Evolutionary conservation across 73 alveolate genomes (phyloP).

Genomic region (Paraurostyla sp.): DNA sequence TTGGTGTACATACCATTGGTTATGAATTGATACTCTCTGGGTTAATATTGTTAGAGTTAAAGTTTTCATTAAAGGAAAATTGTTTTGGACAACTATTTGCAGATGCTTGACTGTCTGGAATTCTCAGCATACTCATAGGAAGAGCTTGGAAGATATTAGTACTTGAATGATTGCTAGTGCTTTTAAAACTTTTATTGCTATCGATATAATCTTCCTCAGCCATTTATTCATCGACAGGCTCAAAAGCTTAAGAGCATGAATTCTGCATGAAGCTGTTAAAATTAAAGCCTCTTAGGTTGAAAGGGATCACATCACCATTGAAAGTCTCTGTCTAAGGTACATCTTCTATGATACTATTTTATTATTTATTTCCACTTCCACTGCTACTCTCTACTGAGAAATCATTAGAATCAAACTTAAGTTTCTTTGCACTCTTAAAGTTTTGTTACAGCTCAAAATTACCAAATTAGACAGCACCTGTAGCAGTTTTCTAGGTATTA

Average conservation of each 20-base stretch:
- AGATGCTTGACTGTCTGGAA: background rate
- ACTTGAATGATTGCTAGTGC: background rate
- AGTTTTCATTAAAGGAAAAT: slow-evolving; percentile 24
- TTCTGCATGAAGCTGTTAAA: background rate
- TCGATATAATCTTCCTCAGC: slow-evolving; percentile 24
- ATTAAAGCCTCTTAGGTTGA: background rate
- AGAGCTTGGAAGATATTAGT: background rate
- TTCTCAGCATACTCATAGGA: background rate
- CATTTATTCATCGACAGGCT: slow-evolving; percentile 46
- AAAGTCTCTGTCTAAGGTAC: background rate
- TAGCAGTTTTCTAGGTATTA: background rate
- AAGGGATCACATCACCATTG: background rate
- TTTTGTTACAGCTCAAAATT: background rate
- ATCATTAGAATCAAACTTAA: background rate
- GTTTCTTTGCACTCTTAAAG: slow-evolving; percentile 27
- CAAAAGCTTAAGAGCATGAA: too few relatives aligned
- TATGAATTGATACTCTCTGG: background rate
- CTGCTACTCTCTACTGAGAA: background rate
- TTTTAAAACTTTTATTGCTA: background rate
- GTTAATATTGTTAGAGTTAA: background rate
- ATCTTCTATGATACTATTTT: background rate
- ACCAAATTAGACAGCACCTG: background rate
- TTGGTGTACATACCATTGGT: background rate
- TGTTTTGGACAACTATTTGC: too few relatives aligned
- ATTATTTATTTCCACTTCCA: background rate